Evolutionary conservation across 2,329 filamentous ascomycete genomes (phyloP).

Genomic region (Hymenoscyphus linearis): DNA sequence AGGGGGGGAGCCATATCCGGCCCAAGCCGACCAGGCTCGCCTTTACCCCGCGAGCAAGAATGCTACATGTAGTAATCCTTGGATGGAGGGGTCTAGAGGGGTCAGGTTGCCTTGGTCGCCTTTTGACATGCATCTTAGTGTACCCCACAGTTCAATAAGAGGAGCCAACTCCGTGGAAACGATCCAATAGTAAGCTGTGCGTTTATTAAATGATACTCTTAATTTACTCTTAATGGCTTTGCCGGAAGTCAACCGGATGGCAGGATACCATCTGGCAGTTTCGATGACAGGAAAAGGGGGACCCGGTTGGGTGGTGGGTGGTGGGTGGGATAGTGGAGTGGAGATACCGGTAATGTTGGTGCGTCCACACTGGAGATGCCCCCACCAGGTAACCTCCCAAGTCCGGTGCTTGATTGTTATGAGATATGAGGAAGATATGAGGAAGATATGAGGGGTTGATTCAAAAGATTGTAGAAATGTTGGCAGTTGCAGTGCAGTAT

Average conservation of each 20-base stretch:
- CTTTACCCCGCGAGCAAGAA: not conserved
- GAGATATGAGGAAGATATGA: no score
- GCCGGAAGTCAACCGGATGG: not conserved
- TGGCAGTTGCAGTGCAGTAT: no score
- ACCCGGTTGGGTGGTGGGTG: not conserved
- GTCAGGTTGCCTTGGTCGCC: not conserved
- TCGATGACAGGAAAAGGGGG: not conserved
- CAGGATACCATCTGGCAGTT: not conserved
- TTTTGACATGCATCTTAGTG: not conserved
- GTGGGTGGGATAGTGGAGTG: no score
- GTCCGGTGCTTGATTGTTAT: not conserved
- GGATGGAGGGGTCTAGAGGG: not conserved
- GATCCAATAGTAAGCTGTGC: not conserved
- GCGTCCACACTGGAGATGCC: not conserved
- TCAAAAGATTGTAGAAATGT: not conserved
- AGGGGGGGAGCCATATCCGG: not conserved
- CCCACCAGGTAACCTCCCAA: not conserved
- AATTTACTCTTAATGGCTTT: no score
- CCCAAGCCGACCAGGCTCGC: not conserved
- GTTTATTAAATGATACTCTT: not conserved
- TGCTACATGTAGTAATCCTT: not conserved
- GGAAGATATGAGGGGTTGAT: no score
- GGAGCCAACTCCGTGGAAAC: constrained; percentile 1
- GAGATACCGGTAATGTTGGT: not conserved
- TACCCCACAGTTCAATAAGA: not conserved